These are phyloP conservation scores for Eucalyptus polybractea DNA, from an alignment of 345 rosid genomes.

Conservation along the genomic window DNA sequence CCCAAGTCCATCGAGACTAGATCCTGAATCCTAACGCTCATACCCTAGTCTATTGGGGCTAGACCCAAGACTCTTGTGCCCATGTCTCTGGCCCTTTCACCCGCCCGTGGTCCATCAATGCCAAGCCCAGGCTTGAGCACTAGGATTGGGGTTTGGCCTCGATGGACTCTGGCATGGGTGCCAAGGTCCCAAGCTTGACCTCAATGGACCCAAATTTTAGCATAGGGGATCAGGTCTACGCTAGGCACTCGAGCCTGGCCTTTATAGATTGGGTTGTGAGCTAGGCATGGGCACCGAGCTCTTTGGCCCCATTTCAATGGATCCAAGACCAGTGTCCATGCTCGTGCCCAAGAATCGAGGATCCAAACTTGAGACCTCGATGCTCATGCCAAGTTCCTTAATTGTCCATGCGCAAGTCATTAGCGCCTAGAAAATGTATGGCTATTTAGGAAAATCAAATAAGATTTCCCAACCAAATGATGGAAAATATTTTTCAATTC, in stretches of 20 bases:
- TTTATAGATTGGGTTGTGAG: background rate
- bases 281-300: background rate
- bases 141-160: background rate
- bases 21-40: background rate
- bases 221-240: accelerated
- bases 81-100: background rate
- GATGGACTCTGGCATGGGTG: background rate
- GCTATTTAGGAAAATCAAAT: background rate
- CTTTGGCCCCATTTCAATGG: background rate
- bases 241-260: background rate
- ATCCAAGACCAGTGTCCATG: too few relatives aligned
- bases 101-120: background rate
- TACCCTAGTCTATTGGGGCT: accelerated
- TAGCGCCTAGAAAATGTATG: accelerated
- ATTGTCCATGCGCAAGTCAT: background rate
- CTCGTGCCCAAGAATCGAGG: background rate
- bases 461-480: background rate
- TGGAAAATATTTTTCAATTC: too few relatives aligned
- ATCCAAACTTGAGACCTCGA: background rate
- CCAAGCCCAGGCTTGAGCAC: accelerated
- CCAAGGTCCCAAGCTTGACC: background rate
- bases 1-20: background rate
- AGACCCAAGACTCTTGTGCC: background rate
- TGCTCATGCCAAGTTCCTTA: background rate
- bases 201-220: background rate